phyloP scores from a whole-genome alignment of 768 basidiomycete species.

The Mycena maculata region DNA sequence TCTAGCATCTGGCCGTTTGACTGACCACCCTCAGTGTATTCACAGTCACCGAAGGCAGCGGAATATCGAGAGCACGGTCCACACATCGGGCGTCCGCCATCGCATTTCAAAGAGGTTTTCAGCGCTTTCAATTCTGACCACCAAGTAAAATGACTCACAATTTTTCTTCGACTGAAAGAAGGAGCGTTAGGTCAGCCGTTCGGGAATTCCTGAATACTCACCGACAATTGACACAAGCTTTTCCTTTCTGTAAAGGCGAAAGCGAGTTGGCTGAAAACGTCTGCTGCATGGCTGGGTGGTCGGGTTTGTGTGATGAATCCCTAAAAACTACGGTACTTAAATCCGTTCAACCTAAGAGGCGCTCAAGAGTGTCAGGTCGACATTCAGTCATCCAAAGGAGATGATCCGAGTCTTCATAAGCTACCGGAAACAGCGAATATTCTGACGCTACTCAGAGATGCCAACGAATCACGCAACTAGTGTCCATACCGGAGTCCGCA shows the following conservation, averaged over 20 bases:
- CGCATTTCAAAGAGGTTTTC: constrained; percentile 21
- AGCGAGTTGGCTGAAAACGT: not conserved
- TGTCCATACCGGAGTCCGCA: no score
- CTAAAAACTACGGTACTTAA: no score
- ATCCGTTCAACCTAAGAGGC: no score
- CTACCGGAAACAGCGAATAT: no score
- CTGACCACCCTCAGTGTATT: constrained; percentile 29
- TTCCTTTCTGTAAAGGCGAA: constrained; percentile 21
- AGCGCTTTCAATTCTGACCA: not conserved
- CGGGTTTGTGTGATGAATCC: no score
- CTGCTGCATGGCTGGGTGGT: not conserved
- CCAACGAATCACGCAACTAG: no score
- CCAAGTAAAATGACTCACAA: constrained; percentile 14
- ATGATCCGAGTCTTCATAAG: no score
- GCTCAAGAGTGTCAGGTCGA: no score
- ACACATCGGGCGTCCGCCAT: constrained; percentile 24
- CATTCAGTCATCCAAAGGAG: no score
- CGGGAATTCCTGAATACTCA: not conserved
- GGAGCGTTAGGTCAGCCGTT: not conserved
- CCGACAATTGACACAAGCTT: constrained; percentile 29
- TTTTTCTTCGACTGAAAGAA: constrained; percentile 28
- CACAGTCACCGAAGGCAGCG: constrained; percentile 26
- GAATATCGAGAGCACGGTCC: constrained; percentile 23
- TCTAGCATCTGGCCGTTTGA: constrained; percentile 28
- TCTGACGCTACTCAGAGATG: no score